Base-by-base conservation (phyloP, 306 rosid species). In the Neltuma alba region DNA sequence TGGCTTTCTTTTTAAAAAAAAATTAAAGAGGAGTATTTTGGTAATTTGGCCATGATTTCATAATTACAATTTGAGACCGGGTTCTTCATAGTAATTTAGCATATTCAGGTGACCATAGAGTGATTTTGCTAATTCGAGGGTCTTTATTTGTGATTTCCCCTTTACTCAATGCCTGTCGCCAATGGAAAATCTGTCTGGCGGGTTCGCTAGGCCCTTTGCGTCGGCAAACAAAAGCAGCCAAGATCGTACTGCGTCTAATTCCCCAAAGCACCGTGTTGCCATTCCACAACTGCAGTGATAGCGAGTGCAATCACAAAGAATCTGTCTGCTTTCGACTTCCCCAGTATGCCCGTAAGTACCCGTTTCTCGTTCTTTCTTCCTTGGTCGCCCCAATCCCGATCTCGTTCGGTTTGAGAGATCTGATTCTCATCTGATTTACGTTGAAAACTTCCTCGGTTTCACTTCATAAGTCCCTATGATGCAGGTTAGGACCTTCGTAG, bases 401-500 rank as follows among this genome's bases (percentile, higher is more conserved):
- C 85, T 83, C 33, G 0, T 14, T 4, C 40, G 34, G 30, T 28
- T 40, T 63, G 31, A 2, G 71, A 70, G 36, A 47, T 79, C 50
- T 11, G 60, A 31, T 67, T 18, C 41, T 44, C 65, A 83, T 15
- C 48, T 47, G 36, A 68, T 12, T 30, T 28, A 23, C 28, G 36
- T 12, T 45, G 3, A 48, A 38, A 20, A 37, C 40, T n/a, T 18
- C 13, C 36, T 48, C 7, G 25, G 58, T 61, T 70, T 64, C 58
- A 1, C 23, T 50, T 66, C 28, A 6, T 79, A 83, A 80, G 79
- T 77, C 21, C 68, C 44, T 77, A 31, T 20, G 61, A 31, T 83
- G 83, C 89, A 89, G 97, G 60, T 80, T 47, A 60, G 81, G 68
- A 54, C 25, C 48, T 77, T 87, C 68, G 36, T 80, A 54, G 91